Percentiles rank a stretch among this genome's conserved stretches.
Evolutionary conservation across 2,329 filamentous ascomycete genomes (phyloP).

Genomic region (Colletotrichum euphorbiae): DNA sequence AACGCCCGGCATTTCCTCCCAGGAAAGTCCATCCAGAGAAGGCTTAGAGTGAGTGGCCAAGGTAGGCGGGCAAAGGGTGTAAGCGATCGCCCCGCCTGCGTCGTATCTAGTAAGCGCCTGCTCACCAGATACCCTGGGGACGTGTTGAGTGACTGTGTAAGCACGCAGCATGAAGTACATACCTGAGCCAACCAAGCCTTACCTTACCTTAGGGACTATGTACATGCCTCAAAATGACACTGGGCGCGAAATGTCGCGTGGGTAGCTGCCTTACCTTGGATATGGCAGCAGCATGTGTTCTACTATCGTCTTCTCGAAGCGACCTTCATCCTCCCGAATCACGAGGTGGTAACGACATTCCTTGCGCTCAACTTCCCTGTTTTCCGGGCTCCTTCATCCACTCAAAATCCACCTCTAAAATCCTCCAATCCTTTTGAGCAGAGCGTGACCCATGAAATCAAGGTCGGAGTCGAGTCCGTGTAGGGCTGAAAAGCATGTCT

Average conservation of each 20-base stretch:
- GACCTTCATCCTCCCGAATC: background rate
- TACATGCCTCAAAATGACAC: too few species aligned
- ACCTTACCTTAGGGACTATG: background rate
- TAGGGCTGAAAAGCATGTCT: background rate
- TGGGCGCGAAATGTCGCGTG: too few species aligned
- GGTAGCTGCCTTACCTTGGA: too few species aligned
- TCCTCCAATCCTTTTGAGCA: background rate
- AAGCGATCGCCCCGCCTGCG: background rate
- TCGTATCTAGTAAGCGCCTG: background rate
- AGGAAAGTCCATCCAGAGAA: conserved; percentile 4
- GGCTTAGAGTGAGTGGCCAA: too few species aligned
- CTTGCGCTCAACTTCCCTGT: background rate
- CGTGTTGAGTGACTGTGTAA: too few species aligned
- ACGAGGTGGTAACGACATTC: background rate
- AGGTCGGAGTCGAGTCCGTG: background rate
- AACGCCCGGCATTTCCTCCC: background rate
- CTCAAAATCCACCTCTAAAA: background rate
- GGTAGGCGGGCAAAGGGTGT: background rate
- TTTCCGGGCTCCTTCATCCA: background rate
- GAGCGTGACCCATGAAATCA: background rate
- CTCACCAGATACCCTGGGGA: background rate
- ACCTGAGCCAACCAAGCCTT: background rate
- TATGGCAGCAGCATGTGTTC: too few species aligned
- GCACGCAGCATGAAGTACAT: background rate
- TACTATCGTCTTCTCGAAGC: background rate